A percentile compares a stretch with the other conserved stretches of the same genome.
These are phyloP conservation scores for Lophiotrema nucula DNA, from an alignment of 495 filamentous ascomycete species.

Conservation along the genomic window DNA sequence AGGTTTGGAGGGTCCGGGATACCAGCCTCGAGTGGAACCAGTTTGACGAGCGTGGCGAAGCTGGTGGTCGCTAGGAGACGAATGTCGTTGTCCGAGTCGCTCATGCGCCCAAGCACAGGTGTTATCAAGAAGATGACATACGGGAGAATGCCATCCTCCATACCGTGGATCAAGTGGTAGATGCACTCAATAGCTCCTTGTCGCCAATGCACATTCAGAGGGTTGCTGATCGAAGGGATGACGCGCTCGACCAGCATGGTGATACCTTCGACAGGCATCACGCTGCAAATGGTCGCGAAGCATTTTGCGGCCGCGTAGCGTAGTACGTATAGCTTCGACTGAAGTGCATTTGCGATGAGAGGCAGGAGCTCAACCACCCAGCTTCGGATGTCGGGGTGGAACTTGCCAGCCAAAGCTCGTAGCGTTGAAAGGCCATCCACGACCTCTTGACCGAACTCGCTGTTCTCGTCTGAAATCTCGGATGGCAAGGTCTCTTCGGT, in stretches of 20 bases:
- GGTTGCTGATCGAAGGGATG: conserved; percentile 83
- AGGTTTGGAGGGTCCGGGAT: conserved; percentile 95
- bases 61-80: conserved; percentile 93
- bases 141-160: conserved; percentile 93
- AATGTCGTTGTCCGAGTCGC: conserved; percentile 93
- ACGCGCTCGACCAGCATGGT: conserved; percentile 93
- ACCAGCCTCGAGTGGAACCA: conserved; percentile 97
- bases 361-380: conserved; percentile 83
- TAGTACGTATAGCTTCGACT: conserved; percentile 83
- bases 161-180: conserved; percentile 93
- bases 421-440: conserved; percentile 92
- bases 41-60: conserved; percentile 93
- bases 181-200: conserved; percentile 93
- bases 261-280: conserved; percentile 91
- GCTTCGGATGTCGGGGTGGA: conserved; percentile 67
- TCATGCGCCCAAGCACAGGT: conserved; percentile 98
- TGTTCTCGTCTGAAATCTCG: conserved; percentile 65
- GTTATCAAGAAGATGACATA: conserved; percentile 99
- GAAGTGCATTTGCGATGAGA: conserved; percentile 80
- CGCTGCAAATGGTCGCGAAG: conserved; percentile 93
- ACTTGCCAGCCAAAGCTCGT: conserved; percentile 81
- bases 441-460: conserved; percentile 79
- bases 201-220: conserved; percentile 76
- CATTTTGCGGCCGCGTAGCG: conserved; percentile 97
- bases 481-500: conserved; percentile 64